phyloP scores from a whole-genome alignment of 1,284 basidiomycete species.

The Ustilago hordei region DNA sequence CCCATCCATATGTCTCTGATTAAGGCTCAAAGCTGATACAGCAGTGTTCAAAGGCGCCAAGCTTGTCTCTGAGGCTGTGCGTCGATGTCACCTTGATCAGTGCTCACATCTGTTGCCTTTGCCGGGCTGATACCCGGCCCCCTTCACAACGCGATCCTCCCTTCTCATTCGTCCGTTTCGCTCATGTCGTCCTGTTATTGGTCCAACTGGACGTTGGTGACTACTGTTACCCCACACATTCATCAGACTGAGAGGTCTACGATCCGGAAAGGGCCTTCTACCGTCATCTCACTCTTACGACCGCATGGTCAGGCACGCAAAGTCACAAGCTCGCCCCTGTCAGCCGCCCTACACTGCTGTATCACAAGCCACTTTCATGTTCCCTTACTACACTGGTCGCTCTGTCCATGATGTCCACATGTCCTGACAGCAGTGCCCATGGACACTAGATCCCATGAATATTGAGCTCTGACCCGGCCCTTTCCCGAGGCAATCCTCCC shows the following conservation, averaged over 20 bases:
- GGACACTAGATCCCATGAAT: not conserved
- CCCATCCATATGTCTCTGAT: not conserved
- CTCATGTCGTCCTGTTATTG: not conserved
- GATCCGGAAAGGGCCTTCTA: not conserved
- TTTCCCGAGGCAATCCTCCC: not conserved
- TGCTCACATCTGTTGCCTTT: conserved; percentile 13
- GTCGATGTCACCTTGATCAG: conserved; percentile 3
- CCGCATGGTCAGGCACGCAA: not conserved
- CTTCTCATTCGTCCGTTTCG: not conserved
- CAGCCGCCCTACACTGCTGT: not conserved
- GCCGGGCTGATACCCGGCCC: conserved; percentile 30
- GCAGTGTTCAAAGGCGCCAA: not conserved
- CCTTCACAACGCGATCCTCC: not conserved
- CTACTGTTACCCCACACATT: not conserved
- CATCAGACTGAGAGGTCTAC: not conserved
- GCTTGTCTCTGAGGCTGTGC: conserved; percentile 6
- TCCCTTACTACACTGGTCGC: not conserved
- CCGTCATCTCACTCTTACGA: not conserved
- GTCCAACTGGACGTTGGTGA: not conserved
- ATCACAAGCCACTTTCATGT: not conserved
- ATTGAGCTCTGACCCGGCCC: not conserved
- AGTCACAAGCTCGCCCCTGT: not conserved
- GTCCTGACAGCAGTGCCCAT: not conserved
- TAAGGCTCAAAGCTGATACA: not conserved
- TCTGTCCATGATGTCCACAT: not conserved